Percentiles rank a stretch among this genome's conserved stretches.
phyloP scores from a whole-genome alignment of 768 basidiomycete species.

The Gymnopilus dilepis region DNA sequence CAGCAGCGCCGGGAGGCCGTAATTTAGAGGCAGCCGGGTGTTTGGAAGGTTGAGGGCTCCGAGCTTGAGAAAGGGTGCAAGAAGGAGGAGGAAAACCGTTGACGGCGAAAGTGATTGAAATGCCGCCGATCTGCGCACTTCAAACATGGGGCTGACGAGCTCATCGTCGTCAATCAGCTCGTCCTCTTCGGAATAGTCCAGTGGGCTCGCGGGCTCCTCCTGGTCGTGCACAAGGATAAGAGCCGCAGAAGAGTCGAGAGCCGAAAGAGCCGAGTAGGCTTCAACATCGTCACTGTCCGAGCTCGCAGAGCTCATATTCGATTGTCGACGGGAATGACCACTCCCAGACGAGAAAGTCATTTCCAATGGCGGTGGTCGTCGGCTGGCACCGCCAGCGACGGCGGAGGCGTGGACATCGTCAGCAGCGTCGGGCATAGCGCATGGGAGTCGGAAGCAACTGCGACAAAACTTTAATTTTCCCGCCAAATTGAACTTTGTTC shows the following conservation, averaged over 20 bases:
- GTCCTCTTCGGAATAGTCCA: constrained; percentile 41
- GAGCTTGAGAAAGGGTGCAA: constrained; percentile 71
- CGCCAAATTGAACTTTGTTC: constrained; percentile 7
- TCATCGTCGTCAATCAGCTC: constrained; percentile 53
- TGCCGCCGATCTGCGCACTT: constrained; percentile 42
- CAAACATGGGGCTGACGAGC: constrained; percentile 49
- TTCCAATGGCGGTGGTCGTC: constrained; percentile 21
- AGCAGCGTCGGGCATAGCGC: constrained; percentile 25
- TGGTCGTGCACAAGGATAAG: constrained; percentile 68
- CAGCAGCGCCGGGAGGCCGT: constrained; percentile 53
- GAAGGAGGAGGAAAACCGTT: constrained; percentile 69
- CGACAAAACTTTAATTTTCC: constrained; percentile 11
- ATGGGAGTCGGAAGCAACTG: constrained; percentile 25
- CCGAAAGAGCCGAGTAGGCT: constrained; percentile 32
- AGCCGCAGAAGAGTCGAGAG: constrained; percentile 51
- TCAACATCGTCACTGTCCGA: constrained; percentile 28
- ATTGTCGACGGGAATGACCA: constrained; percentile 18
- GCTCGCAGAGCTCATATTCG: constrained; percentile 31
- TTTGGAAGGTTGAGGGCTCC: constrained; percentile 70
- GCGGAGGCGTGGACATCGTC: constrained; percentile 12
- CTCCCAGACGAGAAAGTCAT: constrained; percentile 16
- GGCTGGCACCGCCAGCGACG: constrained; percentile 14
- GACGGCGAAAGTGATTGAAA: constrained; percentile 61
- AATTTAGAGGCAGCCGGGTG: constrained; percentile 50
- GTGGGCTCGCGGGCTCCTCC: constrained; percentile 49